phyloP scores from a whole-genome alignment of 1,284 basidiomycete genomes.

The Meira nashicola region DNA sequence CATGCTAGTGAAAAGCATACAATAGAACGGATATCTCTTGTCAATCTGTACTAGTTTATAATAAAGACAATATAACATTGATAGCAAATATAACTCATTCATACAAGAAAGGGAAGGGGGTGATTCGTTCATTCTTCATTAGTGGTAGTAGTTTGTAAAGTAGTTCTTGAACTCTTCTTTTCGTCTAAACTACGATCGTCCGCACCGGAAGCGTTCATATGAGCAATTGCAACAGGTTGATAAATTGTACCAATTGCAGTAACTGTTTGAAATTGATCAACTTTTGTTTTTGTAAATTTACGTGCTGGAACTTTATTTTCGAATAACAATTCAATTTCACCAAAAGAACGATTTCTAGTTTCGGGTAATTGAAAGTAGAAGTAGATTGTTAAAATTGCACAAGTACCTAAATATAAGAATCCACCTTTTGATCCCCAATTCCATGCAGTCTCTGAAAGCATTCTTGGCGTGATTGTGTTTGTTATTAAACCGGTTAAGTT shows the following conservation, averaged over 20 bases:
- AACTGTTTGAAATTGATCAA: not conserved
- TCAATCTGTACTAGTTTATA: no score
- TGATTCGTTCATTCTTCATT: no score
- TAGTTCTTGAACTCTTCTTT: no score
- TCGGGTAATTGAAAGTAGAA: slow-evolving; percentile 31
- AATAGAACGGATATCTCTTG: no score
- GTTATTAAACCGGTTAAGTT: slow-evolving; percentile 47
- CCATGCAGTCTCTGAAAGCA: slow-evolving; percentile 27
- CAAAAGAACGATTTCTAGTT: slow-evolving; percentile 28
- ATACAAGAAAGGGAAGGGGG: no score
- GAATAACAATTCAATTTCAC: slow-evolving; percentile 42
- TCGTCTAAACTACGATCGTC: not conserved
- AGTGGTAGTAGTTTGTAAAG: no score
- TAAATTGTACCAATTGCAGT: not conserved
- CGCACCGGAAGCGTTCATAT: not conserved
- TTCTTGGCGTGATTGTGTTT: slow-evolving; percentile 32
- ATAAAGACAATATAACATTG: no score
- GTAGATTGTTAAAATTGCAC: slow-evolving; percentile 21
- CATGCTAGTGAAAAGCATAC: no score
- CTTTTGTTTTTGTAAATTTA: slow-evolving; percentile 9
- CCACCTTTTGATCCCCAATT: slow-evolving; percentile 27
- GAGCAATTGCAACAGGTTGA: not conserved
- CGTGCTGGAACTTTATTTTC: slow-evolving; percentile 17
- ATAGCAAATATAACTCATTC: no score
- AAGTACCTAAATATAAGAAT: slow-evolving; percentile 28